Base-by-base conservation (phyloP, 2,329 filamentous ascomycete species). In the Tolypocladium endophyticum region DNA sequence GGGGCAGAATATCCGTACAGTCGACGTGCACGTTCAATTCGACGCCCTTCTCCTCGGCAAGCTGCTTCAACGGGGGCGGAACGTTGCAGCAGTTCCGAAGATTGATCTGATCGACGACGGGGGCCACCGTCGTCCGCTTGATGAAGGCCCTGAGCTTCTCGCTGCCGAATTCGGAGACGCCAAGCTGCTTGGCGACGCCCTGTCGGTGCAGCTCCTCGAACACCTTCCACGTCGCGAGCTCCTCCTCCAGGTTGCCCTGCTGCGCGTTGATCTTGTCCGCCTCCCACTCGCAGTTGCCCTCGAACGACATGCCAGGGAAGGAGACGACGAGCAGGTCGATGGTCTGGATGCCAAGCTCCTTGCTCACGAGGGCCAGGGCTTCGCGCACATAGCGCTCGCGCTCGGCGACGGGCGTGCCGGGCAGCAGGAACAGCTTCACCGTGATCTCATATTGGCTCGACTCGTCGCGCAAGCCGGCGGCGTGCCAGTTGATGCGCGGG, bases 11-110 rank as follows among this genome's bases (percentile, higher is more conserved):
- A 70, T 97, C 90, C 35, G 88, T 94, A 75, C 90, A 95, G 74
- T 99, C 94, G 65, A 91, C 91, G 75, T 99, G 94, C 47, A 95
- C 96, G 59, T 97, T 79, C 60, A 99, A 78, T 72, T 97, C 91
- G 62, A 99, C 92, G 25, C 84, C 81, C 70, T 92, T 81, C 64
- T 87, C 80, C 73, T 90, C 92, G n/a, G 93, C 93, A 67, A 95
- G 87, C 67, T 88, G 76, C 61, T 92, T 86, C 63, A 99, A 81
- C 16, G 91, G 88, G 68, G 92, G 92, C 11, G 94, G 94, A 52
- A 97, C 94, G 55, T 92, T 93, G 75, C 94, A 99, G 78, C 93
- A 97, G 74, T 97, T 90, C 67, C 90, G 87, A 57, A 96, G 84
- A 71, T 97, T 97, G 79, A 99, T 96, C 80, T 99, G 94, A 73